A percentile compares a stretch with the other conserved stretches of the same genome.
Conservation (phyloP, 2,329 filamentous ascomycete genomes). For the Xylariaceae sp. region DNA sequence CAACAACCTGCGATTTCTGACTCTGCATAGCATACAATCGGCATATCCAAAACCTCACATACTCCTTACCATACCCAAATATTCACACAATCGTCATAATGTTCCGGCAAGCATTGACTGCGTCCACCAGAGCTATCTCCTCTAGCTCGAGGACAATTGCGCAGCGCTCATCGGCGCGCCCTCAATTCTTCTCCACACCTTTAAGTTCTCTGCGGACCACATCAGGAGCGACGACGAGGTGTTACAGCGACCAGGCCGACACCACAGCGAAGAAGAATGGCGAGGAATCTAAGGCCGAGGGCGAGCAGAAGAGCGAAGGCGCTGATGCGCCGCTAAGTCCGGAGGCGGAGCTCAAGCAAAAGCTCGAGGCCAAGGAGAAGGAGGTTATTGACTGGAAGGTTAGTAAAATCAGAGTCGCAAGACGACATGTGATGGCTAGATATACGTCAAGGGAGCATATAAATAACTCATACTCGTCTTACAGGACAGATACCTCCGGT, state of each 20-base stretch:
- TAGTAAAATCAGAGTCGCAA: constrained; percentile 25
- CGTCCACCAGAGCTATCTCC: constrained; percentile 29
- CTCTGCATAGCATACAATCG: not conserved
- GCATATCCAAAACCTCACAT: not conserved
- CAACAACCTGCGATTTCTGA: not conserved
- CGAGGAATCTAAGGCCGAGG: constrained; percentile 36
- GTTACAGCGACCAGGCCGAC: constrained; percentile 37
- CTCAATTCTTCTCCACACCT: constrained; percentile 39
- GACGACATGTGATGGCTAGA: not conserved
- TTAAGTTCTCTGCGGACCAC: constrained; percentile 33
- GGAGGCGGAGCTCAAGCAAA: constrained; percentile 52
- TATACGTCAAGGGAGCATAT: not conserved
- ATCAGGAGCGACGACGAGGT: constrained; percentile 26
- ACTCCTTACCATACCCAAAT: constrained; percentile 2
- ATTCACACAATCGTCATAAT: constrained; percentile 19
- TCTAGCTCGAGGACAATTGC: constrained; percentile 39
- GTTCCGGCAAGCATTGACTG: constrained; percentile 30
- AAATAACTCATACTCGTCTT: not conserved
- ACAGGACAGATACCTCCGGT: constrained; percentile 91
- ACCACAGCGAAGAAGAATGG: constrained; percentile 39
- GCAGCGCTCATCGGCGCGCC: constrained; percentile 42
- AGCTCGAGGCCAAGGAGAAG: constrained; percentile 66
- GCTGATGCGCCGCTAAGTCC: constrained; percentile 38
- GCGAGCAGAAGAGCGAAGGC: constrained; percentile 23
- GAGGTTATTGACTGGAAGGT: constrained; percentile 84